Conservation (phyloP, 441 rosid genomes). For the Caryocar brasiliense region DNA sequence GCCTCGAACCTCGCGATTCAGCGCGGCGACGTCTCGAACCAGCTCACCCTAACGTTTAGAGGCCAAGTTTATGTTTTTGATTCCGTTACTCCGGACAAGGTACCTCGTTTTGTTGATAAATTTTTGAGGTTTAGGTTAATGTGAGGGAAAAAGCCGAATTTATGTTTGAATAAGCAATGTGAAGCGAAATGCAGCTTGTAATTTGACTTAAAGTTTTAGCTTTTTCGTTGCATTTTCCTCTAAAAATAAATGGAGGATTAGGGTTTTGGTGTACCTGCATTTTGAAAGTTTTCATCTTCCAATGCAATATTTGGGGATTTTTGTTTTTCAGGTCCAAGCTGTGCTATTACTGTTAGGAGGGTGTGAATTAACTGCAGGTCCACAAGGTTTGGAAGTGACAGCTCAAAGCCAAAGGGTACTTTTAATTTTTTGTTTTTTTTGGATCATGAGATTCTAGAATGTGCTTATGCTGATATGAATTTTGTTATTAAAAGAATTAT, state of each 20-base stretch:
- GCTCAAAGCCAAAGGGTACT: slow-evolving; percentile 65
- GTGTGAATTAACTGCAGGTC: slow-evolving; percentile 51
- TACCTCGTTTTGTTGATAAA: slow-evolving; percentile 1
- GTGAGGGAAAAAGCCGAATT: too few species aligned
- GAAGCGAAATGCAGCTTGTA: too few species aligned
- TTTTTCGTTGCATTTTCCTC: not conserved
- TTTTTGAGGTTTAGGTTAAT: slow-evolving; percentile 5
- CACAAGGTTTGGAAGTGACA: slow-evolving; percentile 42
- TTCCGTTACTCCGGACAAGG: slow-evolving; percentile 81
- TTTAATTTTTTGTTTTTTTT: too few species aligned
- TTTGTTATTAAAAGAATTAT: not conserved
- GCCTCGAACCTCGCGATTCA: slow-evolving; percentile 30
- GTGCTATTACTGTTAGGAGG: slow-evolving; percentile 73
- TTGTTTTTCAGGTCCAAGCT: slow-evolving; percentile 64
- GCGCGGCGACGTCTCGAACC: slow-evolving; percentile 40
- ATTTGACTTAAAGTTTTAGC: not conserved
- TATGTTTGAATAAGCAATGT: not conserved
- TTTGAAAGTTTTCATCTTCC: not conserved
- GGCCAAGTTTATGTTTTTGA: slow-evolving; percentile 91
- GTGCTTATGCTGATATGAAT: not conserved
- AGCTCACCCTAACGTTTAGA: slow-evolving; percentile 78
- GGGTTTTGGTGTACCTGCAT: not conserved
- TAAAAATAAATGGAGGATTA: not conserved
- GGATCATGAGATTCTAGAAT: not conserved
- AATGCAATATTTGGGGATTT: not conserved